Percentiles rank a stretch among this genome's conserved stretches.
Conservation (phyloP, 192 early-diverging fungal species). For the Coemansia sp. region DNA sequence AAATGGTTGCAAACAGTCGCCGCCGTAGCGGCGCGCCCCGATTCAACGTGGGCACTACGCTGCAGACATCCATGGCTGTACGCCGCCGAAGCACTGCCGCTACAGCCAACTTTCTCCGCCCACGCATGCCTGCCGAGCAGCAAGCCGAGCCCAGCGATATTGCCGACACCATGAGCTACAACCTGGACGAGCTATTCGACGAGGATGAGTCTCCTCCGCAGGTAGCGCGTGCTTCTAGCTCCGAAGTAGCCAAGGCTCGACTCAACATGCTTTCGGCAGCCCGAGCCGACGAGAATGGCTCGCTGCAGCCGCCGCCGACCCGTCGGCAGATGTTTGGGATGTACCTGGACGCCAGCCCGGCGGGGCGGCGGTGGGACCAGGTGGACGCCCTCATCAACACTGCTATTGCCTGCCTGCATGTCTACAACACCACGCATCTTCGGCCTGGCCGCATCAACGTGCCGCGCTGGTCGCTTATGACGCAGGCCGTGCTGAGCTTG, state of each 20-base stretch:
- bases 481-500: slow-evolving; percentile 51
- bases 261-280: slow-evolving; percentile 40
- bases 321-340: slow-evolving; percentile 52
- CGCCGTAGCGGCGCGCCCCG: neutral
- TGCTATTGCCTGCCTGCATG: slow-evolving; percentile 51
- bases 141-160: slow-evolving; percentile 8
- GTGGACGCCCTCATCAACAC: slow-evolving; percentile 56
- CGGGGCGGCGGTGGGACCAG: slow-evolving; percentile 60
- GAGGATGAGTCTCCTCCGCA: slow-evolving; percentile 18
- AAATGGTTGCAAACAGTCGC: no score
- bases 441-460: slow-evolving; percentile 34
- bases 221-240: slow-evolving; percentile 21
- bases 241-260: slow-evolving; percentile 20
- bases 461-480: slow-evolving; percentile 43
- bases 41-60: slow-evolving; percentile 40
- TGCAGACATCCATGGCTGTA: slow-evolving; percentile 28
- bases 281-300: slow-evolving; percentile 25
- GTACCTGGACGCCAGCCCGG: slow-evolving; percentile 52
- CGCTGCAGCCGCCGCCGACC: slow-evolving; percentile 42
- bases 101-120: slow-evolving; percentile 7
- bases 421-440: slow-evolving; percentile 57
- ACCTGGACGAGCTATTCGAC: slow-evolving; percentile 42
- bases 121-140: slow-evolving; percentile 1
- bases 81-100: slow-evolving; percentile 37
- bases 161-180: slow-evolving; percentile 39